A percentile compares a stretch with the other conserved stretches of the same genome.
Evolutionary conservation across 345 rosid genomes (phyloP).

Genomic region (Salix udensis): DNA sequence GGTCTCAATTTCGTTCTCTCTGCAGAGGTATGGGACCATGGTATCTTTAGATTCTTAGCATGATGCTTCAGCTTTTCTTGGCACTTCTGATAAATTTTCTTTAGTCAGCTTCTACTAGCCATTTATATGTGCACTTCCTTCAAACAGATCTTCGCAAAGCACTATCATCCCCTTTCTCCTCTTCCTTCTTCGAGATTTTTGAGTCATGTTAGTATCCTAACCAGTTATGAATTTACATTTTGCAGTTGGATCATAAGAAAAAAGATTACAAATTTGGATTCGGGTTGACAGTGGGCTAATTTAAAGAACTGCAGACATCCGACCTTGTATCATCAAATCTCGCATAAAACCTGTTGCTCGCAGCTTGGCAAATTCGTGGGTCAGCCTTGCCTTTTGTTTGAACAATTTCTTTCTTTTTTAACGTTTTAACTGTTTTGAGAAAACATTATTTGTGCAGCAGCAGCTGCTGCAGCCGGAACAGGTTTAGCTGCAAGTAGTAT

Average conservation of each 20-base stretch:
- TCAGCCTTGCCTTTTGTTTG: conserved; percentile 1
- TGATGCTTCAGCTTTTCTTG: neutral
- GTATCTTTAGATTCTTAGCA: neutral
- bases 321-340: neutral
- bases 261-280: conserved; percentile 93
- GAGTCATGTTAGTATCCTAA: neutral
- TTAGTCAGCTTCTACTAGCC: no score
- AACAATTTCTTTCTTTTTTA: neutral
- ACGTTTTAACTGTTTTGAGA: neutral
- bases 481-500: conserved; percentile 4
- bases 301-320: neutral
- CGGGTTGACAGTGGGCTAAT: conserved; percentile 82
- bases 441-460: neutral
- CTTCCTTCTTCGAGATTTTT: neutral
- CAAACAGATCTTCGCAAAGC: no score
- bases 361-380: neutral
- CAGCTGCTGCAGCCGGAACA: neutral
- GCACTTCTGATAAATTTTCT: neutral
- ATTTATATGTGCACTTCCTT: no score
- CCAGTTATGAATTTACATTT: neutral
- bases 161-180: no score
- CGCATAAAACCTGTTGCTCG: neutral
- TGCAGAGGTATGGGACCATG: conserved; percentile 64
- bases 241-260: conserved; percentile 91
- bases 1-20: conserved; percentile 85